These are phyloP conservation scores for Didymellaceae sp. DNA, from an alignment of 2,329 filamentous ascomycete species.

Conservation along the genomic window DNA sequence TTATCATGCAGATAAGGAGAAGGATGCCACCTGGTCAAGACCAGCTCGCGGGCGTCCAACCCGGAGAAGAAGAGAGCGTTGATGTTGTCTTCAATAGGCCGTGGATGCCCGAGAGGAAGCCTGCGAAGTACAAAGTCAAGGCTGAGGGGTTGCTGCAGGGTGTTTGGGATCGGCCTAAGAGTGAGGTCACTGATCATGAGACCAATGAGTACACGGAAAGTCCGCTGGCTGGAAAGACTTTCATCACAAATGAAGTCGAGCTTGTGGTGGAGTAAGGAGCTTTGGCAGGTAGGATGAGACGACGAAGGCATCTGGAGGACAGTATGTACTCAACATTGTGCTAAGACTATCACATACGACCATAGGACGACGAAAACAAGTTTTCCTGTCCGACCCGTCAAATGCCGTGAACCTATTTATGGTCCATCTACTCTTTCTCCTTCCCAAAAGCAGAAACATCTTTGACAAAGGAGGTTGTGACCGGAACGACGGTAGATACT, in stretches of 20 bases:
- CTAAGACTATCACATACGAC: not conserved
- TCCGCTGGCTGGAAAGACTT: conserved; percentile 34
- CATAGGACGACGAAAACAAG: not conserved
- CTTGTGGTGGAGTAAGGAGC: conserved; percentile 15
- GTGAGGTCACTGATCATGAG: conserved; percentile 33
- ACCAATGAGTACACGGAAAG: conserved; percentile 34
- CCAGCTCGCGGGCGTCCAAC: conserved; percentile 45
- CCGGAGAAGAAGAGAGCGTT: conserved; percentile 41
- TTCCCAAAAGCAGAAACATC: too few species aligned
- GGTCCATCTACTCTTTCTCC: too few species aligned
- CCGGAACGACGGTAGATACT: too few species aligned
- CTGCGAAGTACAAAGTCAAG: conserved; percentile 47
- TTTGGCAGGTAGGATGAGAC: too few species aligned
- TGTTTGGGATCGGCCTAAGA: conserved; percentile 42
- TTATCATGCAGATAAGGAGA: conserved; percentile 45
- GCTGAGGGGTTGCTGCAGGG: conserved; percentile 45
- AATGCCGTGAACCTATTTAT: not conserved
- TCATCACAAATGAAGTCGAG: conserved; percentile 33
- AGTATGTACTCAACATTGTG: not conserved
- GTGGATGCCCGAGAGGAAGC: conserved; percentile 46
- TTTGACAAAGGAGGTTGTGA: too few species aligned
- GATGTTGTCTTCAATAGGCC: conserved; percentile 48
- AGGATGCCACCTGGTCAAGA: conserved; percentile 47
- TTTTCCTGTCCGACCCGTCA: not conserved
- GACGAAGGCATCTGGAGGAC: not conserved